These are phyloP conservation scores for Syzygium aqueum DNA, from an alignment of 345 rosid genomes.

Conservation along the genomic window DNA sequence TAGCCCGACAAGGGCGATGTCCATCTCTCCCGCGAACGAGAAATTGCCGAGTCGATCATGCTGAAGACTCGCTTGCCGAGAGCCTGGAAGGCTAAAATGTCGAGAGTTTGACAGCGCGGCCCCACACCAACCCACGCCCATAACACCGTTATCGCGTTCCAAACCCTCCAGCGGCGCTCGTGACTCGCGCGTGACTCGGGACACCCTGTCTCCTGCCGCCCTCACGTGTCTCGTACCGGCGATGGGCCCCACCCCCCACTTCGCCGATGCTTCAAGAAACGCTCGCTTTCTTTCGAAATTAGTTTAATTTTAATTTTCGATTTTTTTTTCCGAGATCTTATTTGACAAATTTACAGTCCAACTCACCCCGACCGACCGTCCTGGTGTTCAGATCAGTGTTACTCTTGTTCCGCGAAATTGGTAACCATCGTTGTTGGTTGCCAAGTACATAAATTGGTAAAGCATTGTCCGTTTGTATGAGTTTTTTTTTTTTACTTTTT, in stretches of 20 bases:
- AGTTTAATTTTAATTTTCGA: background rate
- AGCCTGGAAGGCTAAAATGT: conserved; percentile 8
- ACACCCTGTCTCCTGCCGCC: background rate
- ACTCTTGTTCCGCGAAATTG: background rate
- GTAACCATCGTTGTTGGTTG: background rate
- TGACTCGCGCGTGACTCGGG: background rate
- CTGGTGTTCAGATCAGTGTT: background rate
- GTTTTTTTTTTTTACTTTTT: background rate
- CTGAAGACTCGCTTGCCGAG: conserved; percentile 13
- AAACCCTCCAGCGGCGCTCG: too few relatives aligned
- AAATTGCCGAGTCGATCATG: background rate
- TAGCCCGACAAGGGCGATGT: background rate
- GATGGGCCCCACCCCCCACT: background rate
- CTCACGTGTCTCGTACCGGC: conserved; percentile 12
- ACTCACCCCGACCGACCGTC: background rate
- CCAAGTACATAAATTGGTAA: background rate
- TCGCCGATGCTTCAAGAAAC: conserved; percentile 8
- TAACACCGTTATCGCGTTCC: background rate
- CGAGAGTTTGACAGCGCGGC: too few relatives aligned
- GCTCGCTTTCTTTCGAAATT: background rate
- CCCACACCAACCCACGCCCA: too few relatives aligned
- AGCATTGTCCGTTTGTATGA: background rate
- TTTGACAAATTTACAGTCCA: background rate
- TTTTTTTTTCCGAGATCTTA: background rate
- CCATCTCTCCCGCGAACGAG: background rate